phyloP scores from a whole-genome alignment of 2,329 filamentous ascomycete species.

The Camptophora hylomeconis region DNA sequence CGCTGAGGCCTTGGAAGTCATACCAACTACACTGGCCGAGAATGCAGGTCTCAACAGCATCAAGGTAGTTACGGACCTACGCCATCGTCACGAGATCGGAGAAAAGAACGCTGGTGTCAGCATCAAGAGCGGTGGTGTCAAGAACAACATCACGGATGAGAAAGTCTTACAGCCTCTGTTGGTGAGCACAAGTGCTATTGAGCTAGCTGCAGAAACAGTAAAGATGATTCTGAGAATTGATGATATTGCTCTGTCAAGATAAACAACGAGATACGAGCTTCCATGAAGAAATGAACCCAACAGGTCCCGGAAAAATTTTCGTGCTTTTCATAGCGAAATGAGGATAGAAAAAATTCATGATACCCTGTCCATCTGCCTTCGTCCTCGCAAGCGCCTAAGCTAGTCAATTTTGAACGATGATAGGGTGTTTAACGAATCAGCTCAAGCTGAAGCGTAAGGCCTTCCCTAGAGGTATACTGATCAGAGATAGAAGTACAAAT shows the following conservation, averaged over 20 bases:
- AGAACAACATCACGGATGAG: slow-evolving; percentile 91
- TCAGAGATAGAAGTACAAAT: too few relatives aligned
- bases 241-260: slow-evolving; percentile 46
- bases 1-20: slow-evolving; percentile 91
- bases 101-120: slow-evolving; percentile 95
- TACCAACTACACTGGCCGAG: slow-evolving; percentile 91
- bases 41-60: slow-evolving; percentile 97
- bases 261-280: slow-evolving; percentile 6
- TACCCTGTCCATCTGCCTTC: too few relatives aligned
- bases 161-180: slow-evolving; percentile 92
- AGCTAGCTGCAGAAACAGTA: slow-evolving; percentile 93
- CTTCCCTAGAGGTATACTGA: too few relatives aligned
- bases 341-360: too few relatives aligned
- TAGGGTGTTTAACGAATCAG: too few relatives aligned
- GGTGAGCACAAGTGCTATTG: slow-evolving; percentile 93
- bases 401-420: too few relatives aligned
- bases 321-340: too few relatives aligned
- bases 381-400: too few relatives aligned
- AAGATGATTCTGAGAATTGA: slow-evolving; percentile 78
- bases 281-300: too few relatives aligned
- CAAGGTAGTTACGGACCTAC: slow-evolving; percentile 92
- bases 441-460: too few relatives aligned
- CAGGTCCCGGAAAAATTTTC: too few relatives aligned
- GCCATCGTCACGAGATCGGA: slow-evolving; percentile 86
- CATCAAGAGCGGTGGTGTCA: slow-evolving; percentile 95